These are phyloP conservation scores for Coix lacrymajobi DNA, from an alignment of 176 grass and related monocot species.

Conservation along the genomic window DNA sequence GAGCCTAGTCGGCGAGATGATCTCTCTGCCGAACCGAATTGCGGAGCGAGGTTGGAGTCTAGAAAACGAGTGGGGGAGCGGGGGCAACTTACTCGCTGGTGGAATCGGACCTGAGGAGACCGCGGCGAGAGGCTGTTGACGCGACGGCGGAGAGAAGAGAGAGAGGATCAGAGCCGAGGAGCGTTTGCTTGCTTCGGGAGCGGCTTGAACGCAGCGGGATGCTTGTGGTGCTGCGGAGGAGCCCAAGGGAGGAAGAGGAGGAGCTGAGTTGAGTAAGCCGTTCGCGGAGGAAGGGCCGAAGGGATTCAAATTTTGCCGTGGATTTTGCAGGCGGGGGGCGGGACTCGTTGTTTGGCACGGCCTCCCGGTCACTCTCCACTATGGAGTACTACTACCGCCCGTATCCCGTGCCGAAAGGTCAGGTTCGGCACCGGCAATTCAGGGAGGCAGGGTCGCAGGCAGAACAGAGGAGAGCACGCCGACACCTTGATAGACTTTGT, in stretches of 20 bases:
- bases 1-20: not conserved
- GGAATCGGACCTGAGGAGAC: not conserved
- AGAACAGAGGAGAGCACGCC: not conserved
- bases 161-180: not conserved
- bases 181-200: not conserved
- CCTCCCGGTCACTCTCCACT: not conserved
- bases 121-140: not conserved
- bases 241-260: too few species aligned
- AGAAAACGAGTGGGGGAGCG: not conserved
- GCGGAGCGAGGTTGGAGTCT: not conserved
- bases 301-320: constrained; percentile 16
- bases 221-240: not conserved
- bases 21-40: not conserved
- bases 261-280: not conserved
- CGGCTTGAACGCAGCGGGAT: not conserved
- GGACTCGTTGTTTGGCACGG: not conserved
- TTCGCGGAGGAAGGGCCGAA: not conserved
- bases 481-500: too few species aligned
- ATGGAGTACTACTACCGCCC: not conserved
- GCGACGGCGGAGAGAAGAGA: not conserved
- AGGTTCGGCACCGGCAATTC: not conserved
- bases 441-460: not conserved
- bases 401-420: not conserved
- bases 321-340: not conserved
- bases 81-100: not conserved